phyloP scores from a whole-genome alignment of 495 filamentous ascomycete genomes.

The Daldinia childiae region DNA sequence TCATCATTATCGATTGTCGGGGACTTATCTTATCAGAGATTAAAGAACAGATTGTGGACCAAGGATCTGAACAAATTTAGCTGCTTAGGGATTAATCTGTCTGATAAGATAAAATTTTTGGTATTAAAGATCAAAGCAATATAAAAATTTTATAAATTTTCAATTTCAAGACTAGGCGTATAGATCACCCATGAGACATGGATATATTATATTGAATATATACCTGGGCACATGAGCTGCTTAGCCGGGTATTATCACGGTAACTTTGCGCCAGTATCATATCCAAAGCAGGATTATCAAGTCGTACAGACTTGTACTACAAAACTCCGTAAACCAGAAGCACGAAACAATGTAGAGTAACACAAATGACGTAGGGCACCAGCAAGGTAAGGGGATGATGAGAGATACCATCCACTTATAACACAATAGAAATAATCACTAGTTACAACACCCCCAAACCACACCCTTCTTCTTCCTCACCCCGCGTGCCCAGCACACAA shows the following conservation, averaged over 20 bases:
- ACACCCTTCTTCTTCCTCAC: constrained; percentile 56
- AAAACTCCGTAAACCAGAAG: not conserved
- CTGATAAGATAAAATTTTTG: not conserved
- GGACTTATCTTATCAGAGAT: not conserved
- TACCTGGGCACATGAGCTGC: not conserved
- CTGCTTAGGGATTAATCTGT: not conserved
- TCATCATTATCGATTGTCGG: not conserved
- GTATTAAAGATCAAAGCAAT: no score
- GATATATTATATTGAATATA: no score
- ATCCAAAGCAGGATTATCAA: not conserved
- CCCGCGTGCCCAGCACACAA: constrained; percentile 51
- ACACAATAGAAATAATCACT: no score
- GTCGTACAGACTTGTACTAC: not conserved
- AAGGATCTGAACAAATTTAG: not conserved
- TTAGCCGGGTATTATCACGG: not conserved
- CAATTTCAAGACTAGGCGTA: no score
- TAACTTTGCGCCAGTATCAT: not conserved
- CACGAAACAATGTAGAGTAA: no score
- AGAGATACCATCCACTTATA: no score
- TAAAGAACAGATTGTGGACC: not conserved
- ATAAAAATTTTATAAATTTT: no score
- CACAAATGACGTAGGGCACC: no score
- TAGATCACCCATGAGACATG: no score
- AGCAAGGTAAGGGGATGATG: no score
- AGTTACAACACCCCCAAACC: no score